Conservation (phyloP, 306 rosid species). For the Sphenostylis stenocarpa region DNA sequence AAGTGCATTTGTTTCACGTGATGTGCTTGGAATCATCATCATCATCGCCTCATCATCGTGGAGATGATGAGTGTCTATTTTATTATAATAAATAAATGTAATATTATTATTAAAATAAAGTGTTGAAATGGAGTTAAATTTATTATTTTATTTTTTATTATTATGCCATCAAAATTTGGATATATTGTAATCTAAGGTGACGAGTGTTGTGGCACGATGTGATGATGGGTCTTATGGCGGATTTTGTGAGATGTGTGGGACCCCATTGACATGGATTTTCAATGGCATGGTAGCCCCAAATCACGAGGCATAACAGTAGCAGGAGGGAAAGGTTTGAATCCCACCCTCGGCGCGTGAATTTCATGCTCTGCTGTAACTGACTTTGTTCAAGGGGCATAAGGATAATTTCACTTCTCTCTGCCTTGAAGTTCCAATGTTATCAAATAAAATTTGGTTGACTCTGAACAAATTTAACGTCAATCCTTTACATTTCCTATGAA, state of each 20-base stretch:
- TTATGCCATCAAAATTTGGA: background rate
- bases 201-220: background rate
- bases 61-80: background rate
- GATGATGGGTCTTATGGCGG: background rate
- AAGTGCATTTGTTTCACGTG: slow-evolving; percentile 12
- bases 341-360: background rate
- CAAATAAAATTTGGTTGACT: too few species aligned
- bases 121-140: background rate
- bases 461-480: too few species aligned
- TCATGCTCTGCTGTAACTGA: background rate
- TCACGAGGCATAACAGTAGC: slow-evolving; percentile 14
- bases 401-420: background rate
- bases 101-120: background rate
- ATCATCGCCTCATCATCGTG: slow-evolving; percentile 21
- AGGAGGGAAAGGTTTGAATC: background rate
- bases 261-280: slow-evolving; percentile 8
- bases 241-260: background rate
- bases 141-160: background rate
- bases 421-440: background rate
- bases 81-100: background rate
- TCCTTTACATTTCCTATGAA: too few species aligned
- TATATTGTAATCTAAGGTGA: background rate
- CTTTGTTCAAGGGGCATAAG: background rate
- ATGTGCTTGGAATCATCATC: background rate
- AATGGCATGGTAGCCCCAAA: slow-evolving; percentile 10